These are phyloP conservation scores for Phialophora macrospora DNA, from an alignment of 2,329 filamentous ascomycete genomes.

Conservation along the genomic window DNA sequence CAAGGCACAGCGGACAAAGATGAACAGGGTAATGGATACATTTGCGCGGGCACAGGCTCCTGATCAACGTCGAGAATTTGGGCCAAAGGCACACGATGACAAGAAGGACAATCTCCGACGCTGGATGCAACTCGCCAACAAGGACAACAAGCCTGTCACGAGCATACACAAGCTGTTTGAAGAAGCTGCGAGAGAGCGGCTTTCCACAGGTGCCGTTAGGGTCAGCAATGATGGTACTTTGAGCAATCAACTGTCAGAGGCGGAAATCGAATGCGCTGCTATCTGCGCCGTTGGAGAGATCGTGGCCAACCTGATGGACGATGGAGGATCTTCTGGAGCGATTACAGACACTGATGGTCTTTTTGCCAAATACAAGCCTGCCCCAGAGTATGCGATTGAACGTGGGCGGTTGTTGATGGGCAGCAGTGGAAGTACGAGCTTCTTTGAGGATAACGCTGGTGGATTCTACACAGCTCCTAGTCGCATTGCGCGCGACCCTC, in stretches of 20 bases:
- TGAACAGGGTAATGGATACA: constrained; percentile 28
- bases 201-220: constrained; percentile 6
- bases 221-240: neutral
- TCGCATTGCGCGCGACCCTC: constrained; percentile 38
- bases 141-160: constrained; percentile 12
- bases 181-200: constrained; percentile 27
- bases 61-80: constrained; percentile 12
- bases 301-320: constrained; percentile 26
- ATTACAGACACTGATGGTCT: constrained; percentile 4
- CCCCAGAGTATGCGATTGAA: constrained; percentile 37
- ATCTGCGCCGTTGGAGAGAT: constrained; percentile 35
- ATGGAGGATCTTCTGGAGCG: constrained; percentile 13
- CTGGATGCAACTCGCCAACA: constrained; percentile 12
- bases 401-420: constrained; percentile 27
- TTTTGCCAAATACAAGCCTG: constrained; percentile 31
- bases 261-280: constrained; percentile 27
- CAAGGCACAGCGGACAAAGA: constrained; percentile 26
- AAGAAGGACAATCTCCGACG: constrained; percentile 16
- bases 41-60: constrained; percentile 19
- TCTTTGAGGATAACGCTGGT: constrained; percentile 35
- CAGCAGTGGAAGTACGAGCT: constrained; percentile 29
- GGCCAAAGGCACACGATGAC: neutral
- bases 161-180: constrained; percentile 21
- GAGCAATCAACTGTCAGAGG: constrained; percentile 11
- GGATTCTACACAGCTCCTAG: constrained; percentile 35